phyloP scores from a whole-genome alignment of 2,329 filamentous ascomycete species.

The Aspergillus fumigatus region DNA sequence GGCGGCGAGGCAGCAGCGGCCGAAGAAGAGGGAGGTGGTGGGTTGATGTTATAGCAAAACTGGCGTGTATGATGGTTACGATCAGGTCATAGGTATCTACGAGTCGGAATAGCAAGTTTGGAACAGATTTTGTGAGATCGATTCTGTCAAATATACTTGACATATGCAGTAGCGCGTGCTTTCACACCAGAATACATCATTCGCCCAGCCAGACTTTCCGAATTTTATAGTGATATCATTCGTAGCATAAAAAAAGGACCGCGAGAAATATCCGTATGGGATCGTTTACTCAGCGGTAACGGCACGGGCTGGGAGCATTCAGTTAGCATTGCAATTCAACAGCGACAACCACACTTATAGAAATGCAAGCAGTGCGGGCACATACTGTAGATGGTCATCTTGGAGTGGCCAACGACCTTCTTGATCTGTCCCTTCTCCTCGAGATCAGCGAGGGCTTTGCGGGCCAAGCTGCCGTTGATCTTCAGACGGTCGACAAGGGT shows the following conservation, averaged over 20 bases:
- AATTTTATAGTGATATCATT: slow-evolving; percentile 36
- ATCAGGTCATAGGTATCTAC: slow-evolving; percentile 4
- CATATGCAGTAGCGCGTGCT: slow-evolving; percentile 26
- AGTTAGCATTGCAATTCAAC: slow-evolving; percentile 3
- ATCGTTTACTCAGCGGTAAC: slow-evolving; percentile 43
- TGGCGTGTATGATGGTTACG: slow-evolving; percentile 14
- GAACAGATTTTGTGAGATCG: slow-evolving; percentile 25
- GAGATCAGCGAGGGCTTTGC: slow-evolving; percentile 81
- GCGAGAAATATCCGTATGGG: slow-evolving; percentile 30
- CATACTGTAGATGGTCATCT: slow-evolving; percentile 97
- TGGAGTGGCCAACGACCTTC: slow-evolving; percentile 93
- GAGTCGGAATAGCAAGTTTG: slow-evolving; percentile 16
- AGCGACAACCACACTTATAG: neutral
- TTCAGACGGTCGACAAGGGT: slow-evolving; percentile 99
- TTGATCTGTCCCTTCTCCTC: slow-evolving; percentile 99
- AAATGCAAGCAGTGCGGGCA: slow-evolving; percentile 20
- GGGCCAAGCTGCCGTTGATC: slow-evolving; percentile 98
- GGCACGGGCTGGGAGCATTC: slow-evolving; percentile 34
- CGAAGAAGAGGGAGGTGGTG: slow-evolving; percentile 40
- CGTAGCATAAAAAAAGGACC: slow-evolving; percentile 34
- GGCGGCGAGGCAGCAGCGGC: slow-evolving; percentile 62
- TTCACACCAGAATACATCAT: slow-evolving; percentile 31
- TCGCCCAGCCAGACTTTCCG: slow-evolving; percentile 34
- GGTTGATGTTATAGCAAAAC: neutral
- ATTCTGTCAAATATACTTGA: slow-evolving; percentile 32